phyloP scores from a whole-genome alignment of 805 yeast species.

The Metschnikowia continentalis region DNA sequence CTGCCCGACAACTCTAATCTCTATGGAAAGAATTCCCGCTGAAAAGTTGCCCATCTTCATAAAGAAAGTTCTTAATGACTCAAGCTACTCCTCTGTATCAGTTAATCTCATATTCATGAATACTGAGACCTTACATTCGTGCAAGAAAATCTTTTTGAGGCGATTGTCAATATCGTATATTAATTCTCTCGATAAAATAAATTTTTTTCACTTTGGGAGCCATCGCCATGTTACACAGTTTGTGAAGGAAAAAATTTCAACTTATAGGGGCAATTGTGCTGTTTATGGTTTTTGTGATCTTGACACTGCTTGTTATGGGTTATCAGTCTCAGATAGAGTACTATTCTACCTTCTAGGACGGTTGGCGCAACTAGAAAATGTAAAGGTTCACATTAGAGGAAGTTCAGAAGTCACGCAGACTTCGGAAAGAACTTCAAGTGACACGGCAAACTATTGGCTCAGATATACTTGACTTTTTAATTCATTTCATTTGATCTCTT shows the following conservation, averaged over 20 bases:
- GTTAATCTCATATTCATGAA: background rate
- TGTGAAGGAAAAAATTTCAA: background rate
- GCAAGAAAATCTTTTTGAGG: background rate
- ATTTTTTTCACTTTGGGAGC: background rate
- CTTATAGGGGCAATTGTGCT: background rate
- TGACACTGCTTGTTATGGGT: background rate
- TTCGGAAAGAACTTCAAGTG: background rate
- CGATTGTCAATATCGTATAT: slow-evolving; percentile 1
- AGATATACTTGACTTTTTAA: background rate
- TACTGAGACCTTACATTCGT: background rate
- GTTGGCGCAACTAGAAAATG: background rate
- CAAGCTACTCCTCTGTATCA: background rate
- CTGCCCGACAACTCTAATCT: background rate
- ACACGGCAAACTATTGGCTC: background rate
- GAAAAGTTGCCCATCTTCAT: background rate
- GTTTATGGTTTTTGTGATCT: slow-evolving; percentile 1
- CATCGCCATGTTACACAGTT: background rate
- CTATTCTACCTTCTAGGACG: background rate
- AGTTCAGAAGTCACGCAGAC: background rate
- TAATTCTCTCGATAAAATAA: background rate
- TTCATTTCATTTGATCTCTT: slow-evolving; percentile 9
- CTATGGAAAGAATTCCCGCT: background rate
- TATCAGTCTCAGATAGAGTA: background rate
- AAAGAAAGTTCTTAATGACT: background rate
- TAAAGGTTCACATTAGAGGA: background rate